phyloP scores from a whole-genome alignment of 2,329 filamentous ascomycete genomes.

The Xylogone sp. region DNA sequence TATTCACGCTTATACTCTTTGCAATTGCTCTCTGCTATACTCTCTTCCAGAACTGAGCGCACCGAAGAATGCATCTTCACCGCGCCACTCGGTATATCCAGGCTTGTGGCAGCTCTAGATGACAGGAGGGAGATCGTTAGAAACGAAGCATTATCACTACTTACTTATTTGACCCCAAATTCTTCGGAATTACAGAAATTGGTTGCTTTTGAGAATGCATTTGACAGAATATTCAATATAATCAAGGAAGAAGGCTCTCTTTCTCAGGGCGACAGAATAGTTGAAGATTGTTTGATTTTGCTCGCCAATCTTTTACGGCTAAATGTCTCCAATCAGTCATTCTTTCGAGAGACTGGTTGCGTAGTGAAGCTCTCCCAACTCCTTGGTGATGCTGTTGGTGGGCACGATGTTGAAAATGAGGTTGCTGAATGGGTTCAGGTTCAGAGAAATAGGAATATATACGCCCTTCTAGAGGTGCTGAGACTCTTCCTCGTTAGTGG shows the following conservation, averaged over 20 bases:
- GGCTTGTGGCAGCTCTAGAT: conserved; percentile 78
- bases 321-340: conserved; percentile 88
- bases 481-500: conserved; percentile 80
- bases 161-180: conserved; percentile 82
- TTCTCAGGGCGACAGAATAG: conserved; percentile 75
- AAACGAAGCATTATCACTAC: conserved; percentile 80
- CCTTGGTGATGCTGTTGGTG: conserved; percentile 55
- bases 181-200: conserved; percentile 91
- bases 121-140: conserved; percentile 83
- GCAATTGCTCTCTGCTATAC: conserved; percentile 83
- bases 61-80: conserved; percentile 93
- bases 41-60: conserved; percentile 79
- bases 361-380: conserved; percentile 69
- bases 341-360: conserved; percentile 88
- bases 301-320: conserved; percentile 83
- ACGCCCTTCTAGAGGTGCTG: conserved; percentile 82
- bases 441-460: conserved; percentile 85
- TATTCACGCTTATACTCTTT: conserved; percentile 89
- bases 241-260: conserved; percentile 80
- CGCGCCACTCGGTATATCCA: conserved; percentile 82
- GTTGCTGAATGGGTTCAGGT: conserved; percentile 71
- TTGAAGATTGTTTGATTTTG: conserved; percentile 90
- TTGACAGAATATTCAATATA: conserved; percentile 79
- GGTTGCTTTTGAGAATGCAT: conserved; percentile 92
- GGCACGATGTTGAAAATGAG: conserved; percentile 50